A percentile compares a stretch with the other conserved stretches of the same genome.
These are phyloP conservation scores for Hypsizygus marmoreus DNA, from an alignment of 768 basidiomycete species.

Conservation along the genomic window DNA sequence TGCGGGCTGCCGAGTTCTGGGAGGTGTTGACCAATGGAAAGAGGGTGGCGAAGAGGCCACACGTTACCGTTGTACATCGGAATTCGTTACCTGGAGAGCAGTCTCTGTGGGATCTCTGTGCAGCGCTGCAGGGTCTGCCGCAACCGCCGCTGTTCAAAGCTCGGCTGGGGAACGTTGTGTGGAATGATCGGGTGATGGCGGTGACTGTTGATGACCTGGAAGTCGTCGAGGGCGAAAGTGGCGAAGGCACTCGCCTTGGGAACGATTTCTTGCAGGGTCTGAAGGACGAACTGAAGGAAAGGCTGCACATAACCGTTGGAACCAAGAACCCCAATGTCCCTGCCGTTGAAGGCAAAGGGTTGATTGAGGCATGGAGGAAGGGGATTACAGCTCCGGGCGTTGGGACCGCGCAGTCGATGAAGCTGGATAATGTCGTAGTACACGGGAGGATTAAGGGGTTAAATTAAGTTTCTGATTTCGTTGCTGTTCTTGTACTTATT, in stretches of 20 bases:
- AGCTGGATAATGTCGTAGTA: slow-evolving; percentile 14
- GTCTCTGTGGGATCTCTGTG: slow-evolving; percentile 53
- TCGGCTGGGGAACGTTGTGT: slow-evolving; percentile 62
- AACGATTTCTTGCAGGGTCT: slow-evolving; percentile 49
- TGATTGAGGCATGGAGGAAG: slow-evolving; percentile 60
- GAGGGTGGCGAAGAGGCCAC: slow-evolving; percentile 64
- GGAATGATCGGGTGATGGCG: slow-evolving; percentile 82
- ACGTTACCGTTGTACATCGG: slow-evolving; percentile 85
- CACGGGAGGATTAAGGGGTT: slow-evolving; percentile 22
- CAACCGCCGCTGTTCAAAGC: slow-evolving; percentile 61
- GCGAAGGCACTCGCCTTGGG: too few relatives aligned
- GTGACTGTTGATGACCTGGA: slow-evolving; percentile 65
- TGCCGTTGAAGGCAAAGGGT: slow-evolving; percentile 67
- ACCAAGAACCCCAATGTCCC: slow-evolving; percentile 52
- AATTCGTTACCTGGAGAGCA: slow-evolving; percentile 37
- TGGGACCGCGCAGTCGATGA: slow-evolving; percentile 12
- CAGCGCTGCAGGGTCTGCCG: slow-evolving; percentile 35
- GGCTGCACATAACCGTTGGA: slow-evolving; percentile 89
- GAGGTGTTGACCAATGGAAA: slow-evolving; percentile 39
- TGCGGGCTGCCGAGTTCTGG: slow-evolving; percentile 47
- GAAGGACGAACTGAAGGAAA: slow-evolving; percentile 42
- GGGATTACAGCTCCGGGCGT: slow-evolving; percentile 26
- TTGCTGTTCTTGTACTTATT: neutral
- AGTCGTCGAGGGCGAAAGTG: slow-evolving; percentile 23
- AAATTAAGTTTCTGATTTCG: neutral